Percentiles rank a stretch among this genome's conserved stretches.
Evolutionary conservation across 768 basidiomycete species (phyloP).

Genomic region (Sistotremastrum niveocremeum): DNA sequence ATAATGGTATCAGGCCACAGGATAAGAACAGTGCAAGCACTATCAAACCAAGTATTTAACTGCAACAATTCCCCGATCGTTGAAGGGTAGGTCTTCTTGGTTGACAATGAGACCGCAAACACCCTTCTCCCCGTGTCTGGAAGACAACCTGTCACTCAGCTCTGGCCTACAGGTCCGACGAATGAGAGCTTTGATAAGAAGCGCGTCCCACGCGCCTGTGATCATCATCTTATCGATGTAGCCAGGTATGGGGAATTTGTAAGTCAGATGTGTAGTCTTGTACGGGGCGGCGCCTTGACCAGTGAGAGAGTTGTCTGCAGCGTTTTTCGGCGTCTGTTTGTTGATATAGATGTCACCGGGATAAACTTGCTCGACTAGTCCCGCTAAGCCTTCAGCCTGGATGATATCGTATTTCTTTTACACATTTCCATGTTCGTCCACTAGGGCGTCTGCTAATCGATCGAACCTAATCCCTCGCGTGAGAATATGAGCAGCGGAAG

Average conservation of each 20-base stretch:
- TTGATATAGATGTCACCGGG: conserved; percentile 93
- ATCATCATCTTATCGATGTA: conserved; percentile 98
- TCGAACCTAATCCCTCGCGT: conserved; percentile 47
- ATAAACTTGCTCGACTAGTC: conserved; percentile 87
- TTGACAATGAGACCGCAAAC: conserved; percentile 98
- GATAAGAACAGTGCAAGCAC: conserved; percentile 3
- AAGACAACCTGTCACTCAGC: conserved; percentile 97
- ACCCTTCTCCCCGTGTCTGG: conserved; percentile 96
- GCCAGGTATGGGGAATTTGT: conserved; percentile 88
- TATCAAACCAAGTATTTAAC: conserved; percentile 31
- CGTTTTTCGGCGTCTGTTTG: conserved; percentile 90
- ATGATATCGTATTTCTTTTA: conserved; percentile 85
- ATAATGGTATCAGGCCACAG: conserved; percentile 76
- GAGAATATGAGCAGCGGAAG: neutral
- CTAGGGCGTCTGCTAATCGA: conserved; percentile 83
- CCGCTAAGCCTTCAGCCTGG: conserved; percentile 84
- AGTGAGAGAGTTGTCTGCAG: conserved; percentile 81
- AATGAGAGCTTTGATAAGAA: conserved; percentile 92
- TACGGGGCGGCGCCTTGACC: conserved; percentile 77
- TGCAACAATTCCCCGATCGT: conserved; percentile 90
- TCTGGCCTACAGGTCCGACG: conserved; percentile 95
- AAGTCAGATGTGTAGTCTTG: conserved; percentile 83
- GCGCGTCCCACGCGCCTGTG: conserved; percentile 91
- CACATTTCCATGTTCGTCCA: conserved; percentile 67
- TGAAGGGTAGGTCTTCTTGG: conserved; percentile 99